Base-by-base conservation (phyloP, 148 eudicot species). In the Mesembryanthemum crystallinum region DNA sequence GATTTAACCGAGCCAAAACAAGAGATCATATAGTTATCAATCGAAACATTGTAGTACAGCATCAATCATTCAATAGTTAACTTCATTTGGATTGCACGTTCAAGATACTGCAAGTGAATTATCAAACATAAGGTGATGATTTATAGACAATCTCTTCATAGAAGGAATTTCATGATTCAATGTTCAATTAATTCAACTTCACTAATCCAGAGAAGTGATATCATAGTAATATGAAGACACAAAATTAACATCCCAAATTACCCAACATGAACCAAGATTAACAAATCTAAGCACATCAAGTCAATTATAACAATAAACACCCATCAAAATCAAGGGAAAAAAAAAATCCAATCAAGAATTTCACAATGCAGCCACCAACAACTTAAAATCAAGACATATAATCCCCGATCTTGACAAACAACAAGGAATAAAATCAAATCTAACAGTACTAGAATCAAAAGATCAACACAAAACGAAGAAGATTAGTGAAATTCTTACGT, bases 401-500 rank as follows among this genome's bases (percentile, higher is more conserved):
- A 60, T 23, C 42, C 9, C 23, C 57, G 61, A 39, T 3, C 28
- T 25, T 8, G 5, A 33, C 39, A 35, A 6, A 67, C 1, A 27
- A 28, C 32, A 20, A 45, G 7, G 25, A 75, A 25, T 20, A 51
- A 51, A 18, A 23, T 51, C 4, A 29, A 60, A 76, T 71, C 51
- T 47, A 1, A 29, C 23, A 23, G 37, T 24, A 12, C 58, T 21
- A 24, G 14, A 23, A 32, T 30, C 8, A 18, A 33, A 42, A 25
- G 13, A 18, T 24, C 24, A 10, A 43, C 42, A 28, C 0, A 27
- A n/a, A 52, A 30, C 4, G n/a, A 27, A 3, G 2, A 5, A 66
- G 20, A 20, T 17, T 30, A 17, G 54, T 20, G 42, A 72, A 30
- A 61, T 70, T 0, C 97, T 80, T 87, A 91, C 97, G 97, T 94